phyloP scores from a whole-genome alignment of 306 rosid species.

The Datisca glomerata region DNA sequence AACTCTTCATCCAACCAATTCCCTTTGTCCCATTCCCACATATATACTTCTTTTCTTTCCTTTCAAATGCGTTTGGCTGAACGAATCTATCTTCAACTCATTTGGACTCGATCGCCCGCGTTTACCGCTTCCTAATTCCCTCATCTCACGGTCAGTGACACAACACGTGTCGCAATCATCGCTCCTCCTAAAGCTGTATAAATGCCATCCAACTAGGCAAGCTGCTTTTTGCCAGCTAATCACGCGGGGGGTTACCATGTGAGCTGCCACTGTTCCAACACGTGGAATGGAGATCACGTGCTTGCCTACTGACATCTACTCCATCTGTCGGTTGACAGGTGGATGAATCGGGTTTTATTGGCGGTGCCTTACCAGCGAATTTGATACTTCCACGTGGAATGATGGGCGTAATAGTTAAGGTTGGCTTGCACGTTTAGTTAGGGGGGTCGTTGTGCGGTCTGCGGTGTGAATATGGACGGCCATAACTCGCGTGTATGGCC shows the following conservation, averaged over 20 bases:
- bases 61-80: too few relatives aligned
- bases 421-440: constrained; percentile 28
- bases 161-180: constrained; percentile 9
- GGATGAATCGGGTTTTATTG: constrained; percentile 10
- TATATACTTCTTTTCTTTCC: neutral
- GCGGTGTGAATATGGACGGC: neutral
- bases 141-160: neutral
- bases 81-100: too few relatives aligned
- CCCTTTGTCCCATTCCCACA: constrained; percentile 5
- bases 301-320: constrained; percentile 5
- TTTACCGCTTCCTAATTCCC: constrained; percentile 13
- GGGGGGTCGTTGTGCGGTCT: neutral
- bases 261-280: constrained; percentile 13
- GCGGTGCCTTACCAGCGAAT: constrained; percentile 21
- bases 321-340: constrained; percentile 22
- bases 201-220: constrained; percentile 17
- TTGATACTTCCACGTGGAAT: constrained; percentile 12
- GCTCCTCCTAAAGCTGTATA: neutral
- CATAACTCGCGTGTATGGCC: constrained; percentile 1
- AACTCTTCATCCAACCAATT: too few relatives aligned
- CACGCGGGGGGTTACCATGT: constrained; percentile 15
- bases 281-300: constrained; percentile 30
- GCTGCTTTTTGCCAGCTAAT: constrained; percentile 8
- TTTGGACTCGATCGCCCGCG: constrained; percentile 24
- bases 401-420: constrained; percentile 4